Conservation (phyloP, 2,329 filamentous ascomycete genomes). For the Fusarium sterilihyphosum region DNA sequence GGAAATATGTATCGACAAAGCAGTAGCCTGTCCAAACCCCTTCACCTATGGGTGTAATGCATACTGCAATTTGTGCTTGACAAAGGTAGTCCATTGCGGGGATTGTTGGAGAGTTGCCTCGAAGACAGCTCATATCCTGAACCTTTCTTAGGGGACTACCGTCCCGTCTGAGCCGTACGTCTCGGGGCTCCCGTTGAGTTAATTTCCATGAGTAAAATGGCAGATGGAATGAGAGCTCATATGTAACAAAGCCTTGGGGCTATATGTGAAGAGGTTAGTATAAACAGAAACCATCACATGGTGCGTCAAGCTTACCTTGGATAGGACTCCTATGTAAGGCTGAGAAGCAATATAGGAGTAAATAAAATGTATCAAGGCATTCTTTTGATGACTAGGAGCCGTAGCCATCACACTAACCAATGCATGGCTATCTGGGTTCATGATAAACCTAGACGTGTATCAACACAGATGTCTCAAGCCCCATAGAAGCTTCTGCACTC, state of each 20-base stretch:
- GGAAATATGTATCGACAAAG: slow-evolving; percentile 11
- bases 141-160: neutral
- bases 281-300: too few species aligned
- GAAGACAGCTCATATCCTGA: neutral
- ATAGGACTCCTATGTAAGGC: neutral
- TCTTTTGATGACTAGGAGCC: fast-evolving
- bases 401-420: fast-evolving
- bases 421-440: neutral
- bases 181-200: fast-evolving
- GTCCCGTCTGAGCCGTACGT: fast-evolving
- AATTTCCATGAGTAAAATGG: neutral
- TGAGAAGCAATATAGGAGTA: neutral
- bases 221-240: neutral
- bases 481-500: fast-evolving
- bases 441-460: neutral
- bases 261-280: too few species aligned
- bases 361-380: neutral
- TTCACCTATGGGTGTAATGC: neutral
- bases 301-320: neutral
- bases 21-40: slow-evolving; percentile 6
- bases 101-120: fast-evolving
- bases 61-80: slow-evolving; percentile 13
- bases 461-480: too few species aligned
- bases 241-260: too few species aligned
- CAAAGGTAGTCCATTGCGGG: neutral